Percentiles rank a stretch among this genome's conserved stretches.
Evolutionary conservation across 2,329 filamentous ascomycete genomes (phyloP).

Genomic region (Penicillium occitanis): DNA sequence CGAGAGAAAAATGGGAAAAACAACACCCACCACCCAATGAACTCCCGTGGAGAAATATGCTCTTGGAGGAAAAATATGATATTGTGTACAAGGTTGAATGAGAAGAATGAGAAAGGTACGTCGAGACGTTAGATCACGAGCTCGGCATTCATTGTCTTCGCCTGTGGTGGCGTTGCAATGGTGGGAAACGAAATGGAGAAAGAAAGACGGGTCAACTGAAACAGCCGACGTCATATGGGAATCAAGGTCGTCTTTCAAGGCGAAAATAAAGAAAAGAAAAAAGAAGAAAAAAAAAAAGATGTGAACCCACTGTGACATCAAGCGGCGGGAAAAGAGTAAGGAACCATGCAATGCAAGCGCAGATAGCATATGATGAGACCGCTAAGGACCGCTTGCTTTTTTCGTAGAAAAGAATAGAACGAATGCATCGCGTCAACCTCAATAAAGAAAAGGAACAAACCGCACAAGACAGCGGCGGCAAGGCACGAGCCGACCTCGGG

Average conservation of each 20-base stretch:
- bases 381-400: background rate
- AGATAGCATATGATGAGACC: background rate
- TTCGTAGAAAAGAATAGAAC: background rate
- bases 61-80: slow-evolving; percentile 9
- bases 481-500: background rate
- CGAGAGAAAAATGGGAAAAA: background rate
- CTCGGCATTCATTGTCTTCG: slow-evolving; percentile 7
- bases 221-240: slow-evolving; percentile 11
- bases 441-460: background rate
- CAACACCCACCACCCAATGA: slow-evolving; percentile 18
- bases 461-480: background rate
- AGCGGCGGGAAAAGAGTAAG: slow-evolving; percentile 6
- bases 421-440: background rate
- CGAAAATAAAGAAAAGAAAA: slow-evolving; percentile 4
- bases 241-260: slow-evolving; percentile 5
- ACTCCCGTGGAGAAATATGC: slow-evolving; percentile 20
- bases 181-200: slow-evolving; percentile 25
- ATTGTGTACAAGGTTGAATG: slow-evolving; percentile 12
- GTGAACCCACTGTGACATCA: slow-evolving; percentile 18
- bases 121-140: slow-evolving; percentile 12
- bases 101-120: background rate
- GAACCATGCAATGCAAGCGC: slow-evolving; percentile 12
- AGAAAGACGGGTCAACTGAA: slow-evolving; percentile 12
- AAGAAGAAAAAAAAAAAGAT: slow-evolving; percentile 15
- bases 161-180: slow-evolving; percentile 18